A percentile compares a stretch with the other conserved stretches of the same genome.
phyloP scores from a whole-genome alignment of 2,329 filamentous ascomycete species.

The Davidsoniella virescens region DNA sequence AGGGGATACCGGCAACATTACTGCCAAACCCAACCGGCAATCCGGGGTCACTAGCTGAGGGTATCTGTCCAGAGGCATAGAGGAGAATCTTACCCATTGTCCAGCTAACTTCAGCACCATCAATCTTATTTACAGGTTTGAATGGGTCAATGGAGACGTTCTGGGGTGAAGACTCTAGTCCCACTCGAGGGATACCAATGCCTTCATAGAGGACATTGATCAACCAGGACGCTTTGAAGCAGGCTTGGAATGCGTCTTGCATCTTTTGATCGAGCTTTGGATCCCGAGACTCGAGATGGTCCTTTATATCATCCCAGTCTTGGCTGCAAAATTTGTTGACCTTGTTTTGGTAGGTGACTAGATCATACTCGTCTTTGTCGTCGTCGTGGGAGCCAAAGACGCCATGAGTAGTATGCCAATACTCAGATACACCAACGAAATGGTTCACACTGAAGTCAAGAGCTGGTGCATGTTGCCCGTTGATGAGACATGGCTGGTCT shows the following conservation, averaged over 20 bases:
- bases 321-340: constrained; percentile 74
- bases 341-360: constrained; percentile 69
- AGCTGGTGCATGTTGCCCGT: constrained; percentile 80
- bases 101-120: constrained; percentile 88
- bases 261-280: constrained; percentile 65
- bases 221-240: constrained; percentile 96
- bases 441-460: constrained; percentile 97
- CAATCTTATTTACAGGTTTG: constrained; percentile 82
- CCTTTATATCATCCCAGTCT: constrained; percentile 63
- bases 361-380: constrained; percentile 41
- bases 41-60: constrained; percentile 33
- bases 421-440: constrained; percentile 94
- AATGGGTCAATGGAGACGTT: constrained; percentile 70
- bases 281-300: constrained; percentile 46
- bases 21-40: constrained; percentile 85
- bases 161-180: constrained; percentile 46
- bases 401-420: constrained; percentile 96
- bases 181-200: constrained; percentile 78
- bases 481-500: constrained; percentile 72
- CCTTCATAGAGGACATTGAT: constrained; percentile 94
- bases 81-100: constrained; percentile 92
- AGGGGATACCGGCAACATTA: constrained; percentile 50
- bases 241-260: constrained; percentile 68
- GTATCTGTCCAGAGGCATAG: constrained; percentile 80
- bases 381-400: constrained; percentile 51